These are phyloP conservation scores for Clonostachys rhizophaga DNA, from an alignment of 2,329 filamentous ascomycete genomes.

Conservation along the genomic window DNA sequence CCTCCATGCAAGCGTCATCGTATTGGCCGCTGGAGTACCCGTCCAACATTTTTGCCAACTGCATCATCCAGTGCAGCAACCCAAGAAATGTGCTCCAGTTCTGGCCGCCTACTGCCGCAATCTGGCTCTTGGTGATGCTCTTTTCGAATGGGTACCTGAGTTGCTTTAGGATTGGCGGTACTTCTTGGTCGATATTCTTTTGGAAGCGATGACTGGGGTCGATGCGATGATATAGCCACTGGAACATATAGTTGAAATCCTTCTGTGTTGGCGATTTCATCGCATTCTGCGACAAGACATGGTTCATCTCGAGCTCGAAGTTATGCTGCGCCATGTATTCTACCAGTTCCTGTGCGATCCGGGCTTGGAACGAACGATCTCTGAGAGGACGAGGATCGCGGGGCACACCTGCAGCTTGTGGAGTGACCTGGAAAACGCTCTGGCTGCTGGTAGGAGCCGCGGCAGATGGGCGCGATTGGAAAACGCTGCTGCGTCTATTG, in stretches of 20 bases:
- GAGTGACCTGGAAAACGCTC: slow-evolving; percentile 90
- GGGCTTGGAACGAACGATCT: slow-evolving; percentile 73
- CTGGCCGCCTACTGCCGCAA: slow-evolving; percentile 89
- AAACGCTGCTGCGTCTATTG: slow-evolving; percentile 77
- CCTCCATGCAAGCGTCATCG: slow-evolving; percentile 84
- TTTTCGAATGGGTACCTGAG: slow-evolving; percentile 92
- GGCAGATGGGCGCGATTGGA: slow-evolving; percentile 64
- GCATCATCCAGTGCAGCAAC: slow-evolving; percentile 98
- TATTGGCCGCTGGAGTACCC: slow-evolving; percentile 74
- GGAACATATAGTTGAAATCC: slow-evolving; percentile 96
- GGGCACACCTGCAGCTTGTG: slow-evolving; percentile 75
- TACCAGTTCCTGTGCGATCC: slow-evolving; percentile 82
- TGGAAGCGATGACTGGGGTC: slow-evolving; percentile 91
- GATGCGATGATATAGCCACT: slow-evolving; percentile 95
- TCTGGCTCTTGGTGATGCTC: slow-evolving; percentile 93
- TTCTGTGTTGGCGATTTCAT: slow-evolving; percentile 95
- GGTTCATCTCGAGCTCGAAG: slow-evolving; percentile 97
- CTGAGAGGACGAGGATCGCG: slow-evolving; percentile 82
- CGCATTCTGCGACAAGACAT: slow-evolving; percentile 84
- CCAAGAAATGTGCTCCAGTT: slow-evolving; percentile 97
- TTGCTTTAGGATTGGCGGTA: slow-evolving; percentile 87
- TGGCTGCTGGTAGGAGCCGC: slow-evolving; percentile 70
- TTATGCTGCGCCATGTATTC: slow-evolving; percentile 92
- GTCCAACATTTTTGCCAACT: slow-evolving; percentile 90
- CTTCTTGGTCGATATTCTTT: slow-evolving; percentile 93